A percentile compares a stretch with the other conserved stretches of the same genome.
phyloP scores from a whole-genome alignment of 805 yeast genomes.

The Nakazawaea siamensis region DNA sequence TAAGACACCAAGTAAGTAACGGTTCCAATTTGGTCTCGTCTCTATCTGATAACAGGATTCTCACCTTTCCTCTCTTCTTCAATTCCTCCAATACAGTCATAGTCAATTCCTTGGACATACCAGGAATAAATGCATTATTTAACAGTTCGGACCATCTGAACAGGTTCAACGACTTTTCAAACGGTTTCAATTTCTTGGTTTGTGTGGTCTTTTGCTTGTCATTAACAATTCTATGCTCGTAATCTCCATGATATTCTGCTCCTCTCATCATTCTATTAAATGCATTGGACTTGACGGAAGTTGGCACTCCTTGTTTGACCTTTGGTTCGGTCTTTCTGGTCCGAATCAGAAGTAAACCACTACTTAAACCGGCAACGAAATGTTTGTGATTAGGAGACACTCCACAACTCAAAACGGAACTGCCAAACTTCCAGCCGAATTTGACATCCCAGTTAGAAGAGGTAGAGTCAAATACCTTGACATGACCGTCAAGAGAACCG shows the following conservation, averaged over 20 bases:
- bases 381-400: constrained; percentile 85
- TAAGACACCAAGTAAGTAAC: constrained; percentile 72
- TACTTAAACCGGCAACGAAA: constrained; percentile 83
- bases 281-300: constrained; percentile 44
- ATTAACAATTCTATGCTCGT: constrained; percentile 63
- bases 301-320: constrained; percentile 40
- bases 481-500: constrained; percentile 96
- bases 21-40: constrained; percentile 83
- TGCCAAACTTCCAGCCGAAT: constrained; percentile 96
- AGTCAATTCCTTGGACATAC: constrained; percentile 73
- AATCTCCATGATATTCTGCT: constrained; percentile 83
- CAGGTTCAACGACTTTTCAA: constrained; percentile 76
- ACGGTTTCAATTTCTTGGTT: constrained; percentile 62
- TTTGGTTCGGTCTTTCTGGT: constrained; percentile 69
- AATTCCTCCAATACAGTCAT: constrained; percentile 80
- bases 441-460: constrained; percentile 75
- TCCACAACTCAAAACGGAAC: constrained; percentile 84
- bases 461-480: constrained; percentile 80
- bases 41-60: constrained; percentile 70
- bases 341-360: constrained; percentile 83
- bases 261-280: constrained; percentile 85
- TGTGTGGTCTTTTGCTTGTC: constrained; percentile 38
- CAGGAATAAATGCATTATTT: constrained; percentile 75
- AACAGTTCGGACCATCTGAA: constrained; percentile 93
- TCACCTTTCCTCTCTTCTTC: constrained; percentile 80